These are phyloP conservation scores for Acrodontium crateriforme DNA, from an alignment of 2,329 filamentous ascomycete genomes.

Conservation along the genomic window DNA sequence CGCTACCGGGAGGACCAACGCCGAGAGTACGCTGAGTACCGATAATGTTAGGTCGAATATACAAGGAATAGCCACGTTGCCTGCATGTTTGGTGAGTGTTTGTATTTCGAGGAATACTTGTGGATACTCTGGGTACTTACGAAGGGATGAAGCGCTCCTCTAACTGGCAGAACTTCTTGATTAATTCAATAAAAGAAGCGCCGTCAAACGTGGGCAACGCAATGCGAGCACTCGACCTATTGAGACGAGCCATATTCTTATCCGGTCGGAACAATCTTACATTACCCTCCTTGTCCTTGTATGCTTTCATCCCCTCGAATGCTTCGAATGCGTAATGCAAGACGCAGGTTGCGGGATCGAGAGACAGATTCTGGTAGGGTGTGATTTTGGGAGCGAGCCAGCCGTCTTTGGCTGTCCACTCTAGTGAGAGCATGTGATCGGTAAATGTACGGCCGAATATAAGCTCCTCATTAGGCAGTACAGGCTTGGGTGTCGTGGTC, in stretches of 20 bases:
- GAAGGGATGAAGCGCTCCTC: slow-evolving; percentile 84
- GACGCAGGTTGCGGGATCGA: slow-evolving; percentile 91
- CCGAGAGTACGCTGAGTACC: slow-evolving; percentile 91
- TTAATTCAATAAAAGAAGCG: slow-evolving; percentile 62
- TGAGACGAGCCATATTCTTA: slow-evolving; percentile 91
- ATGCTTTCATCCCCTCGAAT: slow-evolving; percentile 99
- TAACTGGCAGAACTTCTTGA: slow-evolving; percentile 63
- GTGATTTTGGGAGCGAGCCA: slow-evolving; percentile 74
- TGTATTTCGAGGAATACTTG: slow-evolving; percentile 1
- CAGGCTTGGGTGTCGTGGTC: slow-evolving; percentile 60
- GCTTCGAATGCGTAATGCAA: slow-evolving; percentile 98
- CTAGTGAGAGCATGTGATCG: slow-evolving; percentile 92
- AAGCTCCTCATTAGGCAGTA: slow-evolving; percentile 64
- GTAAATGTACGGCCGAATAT: slow-evolving; percentile 88
- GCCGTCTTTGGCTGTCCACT: slow-evolving; percentile 77
- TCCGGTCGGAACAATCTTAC: slow-evolving; percentile 86
- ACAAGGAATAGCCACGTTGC: slow-evolving; percentile 74
- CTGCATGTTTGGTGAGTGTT: slow-evolving; percentile 19
- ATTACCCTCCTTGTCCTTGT: slow-evolving; percentile 68
- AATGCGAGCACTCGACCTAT: slow-evolving; percentile 82
- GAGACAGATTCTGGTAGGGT: slow-evolving; percentile 91
- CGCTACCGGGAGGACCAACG: slow-evolving; percentile 80
- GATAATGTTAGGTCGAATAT: slow-evolving; percentile 92
- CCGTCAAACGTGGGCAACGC: slow-evolving; percentile 77
- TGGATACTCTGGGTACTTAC: slow-evolving; percentile 27